A percentile compares a stretch with the other conserved stretches of the same genome.
These are phyloP conservation scores for Ajuga chamaepitys DNA, from an alignment of 257 asterid species.

Conservation along the genomic window DNA sequence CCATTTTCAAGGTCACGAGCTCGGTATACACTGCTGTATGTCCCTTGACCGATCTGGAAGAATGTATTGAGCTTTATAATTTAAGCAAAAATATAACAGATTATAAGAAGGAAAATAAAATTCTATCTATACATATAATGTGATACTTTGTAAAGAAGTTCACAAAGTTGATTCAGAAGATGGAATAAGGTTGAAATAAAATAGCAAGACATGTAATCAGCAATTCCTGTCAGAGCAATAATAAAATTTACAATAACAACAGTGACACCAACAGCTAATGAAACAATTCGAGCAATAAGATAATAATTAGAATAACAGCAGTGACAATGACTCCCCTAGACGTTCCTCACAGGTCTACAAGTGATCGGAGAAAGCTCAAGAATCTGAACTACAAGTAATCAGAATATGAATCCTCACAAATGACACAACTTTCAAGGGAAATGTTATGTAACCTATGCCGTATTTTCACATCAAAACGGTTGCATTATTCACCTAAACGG, in stretches of 20 bases:
- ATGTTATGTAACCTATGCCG: neutral
- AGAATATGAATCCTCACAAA: neutral
- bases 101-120: neutral
- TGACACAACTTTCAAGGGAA: neutral
- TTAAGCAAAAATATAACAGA: neutral
- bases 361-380: neutral
- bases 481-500: neutral
- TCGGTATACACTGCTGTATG: slow-evolving; percentile 89
- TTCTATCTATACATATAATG: neutral
- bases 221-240: neutral
- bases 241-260: neutral
- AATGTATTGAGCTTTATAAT: slow-evolving; percentile 10
- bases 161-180: slow-evolving; percentile 3
- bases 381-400: neutral
- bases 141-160: neutral
- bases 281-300: neutral
- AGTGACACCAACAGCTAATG: neutral
- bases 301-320: neutral
- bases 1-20: slow-evolving; percentile 87
- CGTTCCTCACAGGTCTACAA: neutral
- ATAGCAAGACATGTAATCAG: neutral
- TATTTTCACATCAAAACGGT: neutral
- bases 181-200: neutral
- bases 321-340: neutral
- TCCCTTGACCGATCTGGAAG: slow-evolving; percentile 88